Base-by-base conservation (phyloP, 2,329 filamentous ascomycete species). In the Hypocreales sp. region DNA sequence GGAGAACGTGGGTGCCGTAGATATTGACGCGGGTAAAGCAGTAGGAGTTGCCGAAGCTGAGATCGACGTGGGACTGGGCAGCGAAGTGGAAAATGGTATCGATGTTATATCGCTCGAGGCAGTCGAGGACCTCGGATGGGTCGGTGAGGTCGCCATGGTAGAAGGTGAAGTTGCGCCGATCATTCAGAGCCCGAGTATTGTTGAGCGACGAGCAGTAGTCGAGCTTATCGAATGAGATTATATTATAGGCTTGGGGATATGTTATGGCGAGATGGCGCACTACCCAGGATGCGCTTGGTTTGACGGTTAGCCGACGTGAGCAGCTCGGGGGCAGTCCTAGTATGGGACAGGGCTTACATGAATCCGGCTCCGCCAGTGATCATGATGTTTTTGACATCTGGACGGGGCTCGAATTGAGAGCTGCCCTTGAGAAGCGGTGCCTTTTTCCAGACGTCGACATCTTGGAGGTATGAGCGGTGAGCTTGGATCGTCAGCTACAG, bases 1-100 rank as follows among this genome's bases (percentile, higher is more conserved):
- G 58, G 32, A 87, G 62, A 20, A 83, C 77, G 48, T 87, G 79
- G n/a, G 81, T 87, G 24, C 80, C 81, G 37, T 80, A 77, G 11
- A 86, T 79, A 40, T 87, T 90, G 31, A 75, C 84, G 40, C 75
- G 72, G 0, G 79, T 86, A 52, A 87, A 87, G 28, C 72, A 66
- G 48, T 82, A 82, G 7, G 79, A 82, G 53, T 87, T 83, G 27
- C 77, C 77, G 42, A 90, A 90, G 45, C 75, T 82, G 41, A 83
- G 52, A 42, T 87, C 79, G 26, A 90, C 81, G 45, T 87, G 80
- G 7, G 78, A 82, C 53, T 84, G 77, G 12, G 81, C 81, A 4
- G 81, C 81, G 42, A 90, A 84, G 50, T 87, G 80, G 49, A 87
- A 72, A 34, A 90, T 65, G 28, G 79, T 83, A 47, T 87, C 81